A percentile compares a stretch with the other conserved stretches of the same genome.
phyloP scores from a whole-genome alignment of 768 basidiomycete genomes.

The Leucosporidium scottii region DNA sequence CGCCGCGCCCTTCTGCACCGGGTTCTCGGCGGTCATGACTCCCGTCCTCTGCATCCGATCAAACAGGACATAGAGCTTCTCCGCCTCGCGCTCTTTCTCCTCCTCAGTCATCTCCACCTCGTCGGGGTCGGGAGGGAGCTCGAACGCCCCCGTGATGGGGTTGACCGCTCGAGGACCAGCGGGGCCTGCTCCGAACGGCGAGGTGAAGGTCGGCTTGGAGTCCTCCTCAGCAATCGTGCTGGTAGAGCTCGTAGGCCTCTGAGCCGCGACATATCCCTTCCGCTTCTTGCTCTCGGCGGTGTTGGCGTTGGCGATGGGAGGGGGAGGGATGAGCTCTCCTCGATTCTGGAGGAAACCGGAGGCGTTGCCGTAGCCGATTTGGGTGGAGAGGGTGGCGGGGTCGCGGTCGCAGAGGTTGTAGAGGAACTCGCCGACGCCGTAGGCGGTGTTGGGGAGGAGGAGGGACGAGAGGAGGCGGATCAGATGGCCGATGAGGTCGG shows the following conservation, averaged over 20 bases:
- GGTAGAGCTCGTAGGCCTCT: background rate
- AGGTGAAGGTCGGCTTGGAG: constrained; percentile 41
- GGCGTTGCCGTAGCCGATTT: constrained; percentile 90
- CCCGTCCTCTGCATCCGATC: constrained; percentile 76
- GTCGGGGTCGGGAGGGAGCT: constrained; percentile 38
- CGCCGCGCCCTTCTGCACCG: constrained; percentile 38
- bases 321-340: constrained; percentile 60
- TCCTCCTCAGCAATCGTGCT: background rate
- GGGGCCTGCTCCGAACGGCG: constrained; percentile 36
- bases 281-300: background rate
- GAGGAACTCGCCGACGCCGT: constrained; percentile 76
- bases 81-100: constrained; percentile 89
- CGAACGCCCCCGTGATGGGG: constrained; percentile 75
- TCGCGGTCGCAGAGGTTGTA: constrained; percentile 76
- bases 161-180: constrained; percentile 49
- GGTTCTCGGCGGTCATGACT: constrained; percentile 49
- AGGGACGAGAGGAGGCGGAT: constrained; percentile 68
- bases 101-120: constrained; percentile 74
- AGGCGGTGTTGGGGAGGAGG: constrained; percentile 65
- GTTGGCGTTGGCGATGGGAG: background rate
- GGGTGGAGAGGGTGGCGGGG: constrained; percentile 61
- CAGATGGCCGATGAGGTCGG: constrained; percentile 69
- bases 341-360: constrained; percentile 91
- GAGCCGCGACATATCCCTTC: too few species aligned
- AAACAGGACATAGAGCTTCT: constrained; percentile 84